Base-by-base conservation (phyloP, 2,329 filamentous ascomycete species). In the Fonsecaea multimorphosa region DNA sequence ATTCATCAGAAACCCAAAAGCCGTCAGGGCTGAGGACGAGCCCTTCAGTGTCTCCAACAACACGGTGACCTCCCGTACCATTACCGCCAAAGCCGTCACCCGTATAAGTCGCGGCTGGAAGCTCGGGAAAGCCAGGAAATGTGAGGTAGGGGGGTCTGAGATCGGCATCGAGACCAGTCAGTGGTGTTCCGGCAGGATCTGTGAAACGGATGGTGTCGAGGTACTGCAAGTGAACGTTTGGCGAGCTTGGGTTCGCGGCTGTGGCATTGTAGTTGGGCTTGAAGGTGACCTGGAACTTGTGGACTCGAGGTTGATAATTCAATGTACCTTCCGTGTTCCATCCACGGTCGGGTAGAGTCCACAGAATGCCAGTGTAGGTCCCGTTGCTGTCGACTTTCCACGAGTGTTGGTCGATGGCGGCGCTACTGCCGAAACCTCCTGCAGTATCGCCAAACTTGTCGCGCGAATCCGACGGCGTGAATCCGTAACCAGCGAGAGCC, bases 311-410 rank as follows among this genome's bases (percentile, higher is more conserved):
- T 69, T 90, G 86, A 74, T 84, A 90, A 74, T 91, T 91, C 19
- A 89, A 70, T 8, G 89, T 91, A 52, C 88, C 89, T 71, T 91
- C 80, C 0, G 89, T 91, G 73, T 92, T 91, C 84, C 89, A 92
- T 40, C 89, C 89, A 66, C 89, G 82, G 73, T 91, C 88, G 1
- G 89, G 89, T 16, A 91, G 76, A 12, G 82, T 80, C 77, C 85
- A 92, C 24, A 91, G 73, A 3, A 85, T 82, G 16, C 88, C 89
- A 1, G 82, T 81, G 73, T 91, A 92, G 59, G 79, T 80, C 71
- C 78, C 81, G 4, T 75, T 74, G 9, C 40, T 59, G 53, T 69
- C 55, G 73, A 84, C 85, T 70, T 80, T 83, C 88, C 89, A 92
- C 8, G 83, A 82, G 36, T 76, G 78, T 65, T 80, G 79, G 63